These are phyloP conservation scores for Nitzschia putrida DNA, from an alignment of 108 stramenopile genomes.

Conservation along the genomic window DNA sequence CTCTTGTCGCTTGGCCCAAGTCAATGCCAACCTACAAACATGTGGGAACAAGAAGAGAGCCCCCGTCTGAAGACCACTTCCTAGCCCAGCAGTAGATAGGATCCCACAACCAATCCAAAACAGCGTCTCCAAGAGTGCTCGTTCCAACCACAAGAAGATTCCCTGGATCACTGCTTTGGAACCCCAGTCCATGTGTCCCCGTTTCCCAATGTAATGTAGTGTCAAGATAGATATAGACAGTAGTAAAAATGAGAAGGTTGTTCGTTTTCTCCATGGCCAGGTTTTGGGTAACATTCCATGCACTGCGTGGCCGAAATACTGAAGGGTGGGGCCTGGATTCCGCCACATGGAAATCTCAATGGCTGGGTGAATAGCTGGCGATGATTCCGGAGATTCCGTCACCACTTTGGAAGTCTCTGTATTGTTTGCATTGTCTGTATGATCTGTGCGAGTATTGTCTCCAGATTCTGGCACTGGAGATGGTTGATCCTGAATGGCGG, in stretches of 20 bases:
- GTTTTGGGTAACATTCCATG: neutral
- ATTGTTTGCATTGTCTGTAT: too few relatives aligned
- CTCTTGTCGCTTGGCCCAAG: constrained; percentile 7
- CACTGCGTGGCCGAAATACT: neutral
- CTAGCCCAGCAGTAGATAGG: constrained; percentile 5
- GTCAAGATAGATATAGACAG: neutral
- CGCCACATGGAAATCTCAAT: neutral
- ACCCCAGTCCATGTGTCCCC: neutral
- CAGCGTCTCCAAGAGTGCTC: neutral
- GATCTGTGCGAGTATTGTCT: too few relatives aligned
- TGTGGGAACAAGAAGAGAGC: constrained; percentile 15
- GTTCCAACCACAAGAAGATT: neutral
- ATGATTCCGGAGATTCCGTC: too few relatives aligned
- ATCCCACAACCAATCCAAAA: constrained; percentile 19
- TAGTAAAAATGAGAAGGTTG: neutral
- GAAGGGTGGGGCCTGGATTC: neutral
- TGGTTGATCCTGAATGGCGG: too few relatives aligned
- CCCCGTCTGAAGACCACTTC: constrained; percentile 13
- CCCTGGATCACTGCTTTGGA: neutral
- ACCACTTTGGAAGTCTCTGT: too few relatives aligned
- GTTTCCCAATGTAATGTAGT: constrained; percentile 1
- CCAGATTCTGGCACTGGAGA: too few relatives aligned
- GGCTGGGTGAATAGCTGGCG: too few relatives aligned
- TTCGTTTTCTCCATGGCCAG: constrained; percentile 3
- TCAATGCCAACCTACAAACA: constrained; percentile 1